Base-by-base conservation (phyloP, 208 protist genomes). In the Porcisia deanei region DNA sequence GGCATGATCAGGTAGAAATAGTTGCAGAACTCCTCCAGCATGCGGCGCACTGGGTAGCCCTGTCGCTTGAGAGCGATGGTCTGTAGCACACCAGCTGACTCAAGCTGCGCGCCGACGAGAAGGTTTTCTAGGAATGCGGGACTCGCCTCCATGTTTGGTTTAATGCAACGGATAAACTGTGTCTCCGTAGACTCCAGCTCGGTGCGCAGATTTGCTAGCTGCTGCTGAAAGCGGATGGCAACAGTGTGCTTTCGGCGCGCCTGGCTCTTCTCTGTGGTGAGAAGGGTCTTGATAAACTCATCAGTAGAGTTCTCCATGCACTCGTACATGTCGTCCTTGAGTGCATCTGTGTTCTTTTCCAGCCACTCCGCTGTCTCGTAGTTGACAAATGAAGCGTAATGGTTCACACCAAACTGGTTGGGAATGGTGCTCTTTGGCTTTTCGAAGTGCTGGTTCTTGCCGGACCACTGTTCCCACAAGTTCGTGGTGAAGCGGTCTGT, bases 91-190 rank as follows among this genome's bases (percentile, higher is more conserved):
- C 94, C 94, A 52, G 93, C 90, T 45, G 92, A 98, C 79, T 95
- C 87, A 59, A 98, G 87, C 87, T 98, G 96, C 25, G 84, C 84
- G 71, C 91, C 90, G 60, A 98, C 92, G 68, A 93, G 73, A 57
- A 58, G 60, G 80, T 94, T 96, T 69, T 96, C 87, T 10, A 97
- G 83, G 34, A 82, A 75, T 6, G 73, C 39, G 25, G 93, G 85
- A 64, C 81, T 89, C 34, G 93, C 89, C 22, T 85, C 75, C 81
- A 84, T 85, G 83, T 98, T 98, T 7, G 96, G 95, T 77, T 97
- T 98, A 76, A 98, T 96, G 88, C 95, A 98, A 45, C 96, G 90
- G 39, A 98, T 96, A 76, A 98, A 98, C 68, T 97, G 94, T n/a
- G 95, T 95, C 73, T 96, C 85, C 20, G 95, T 97, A 25, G 87